Conservation (phyloP, 2,329 filamentous ascomycete genomes). For the Pestalotiopsis sp. region DNA sequence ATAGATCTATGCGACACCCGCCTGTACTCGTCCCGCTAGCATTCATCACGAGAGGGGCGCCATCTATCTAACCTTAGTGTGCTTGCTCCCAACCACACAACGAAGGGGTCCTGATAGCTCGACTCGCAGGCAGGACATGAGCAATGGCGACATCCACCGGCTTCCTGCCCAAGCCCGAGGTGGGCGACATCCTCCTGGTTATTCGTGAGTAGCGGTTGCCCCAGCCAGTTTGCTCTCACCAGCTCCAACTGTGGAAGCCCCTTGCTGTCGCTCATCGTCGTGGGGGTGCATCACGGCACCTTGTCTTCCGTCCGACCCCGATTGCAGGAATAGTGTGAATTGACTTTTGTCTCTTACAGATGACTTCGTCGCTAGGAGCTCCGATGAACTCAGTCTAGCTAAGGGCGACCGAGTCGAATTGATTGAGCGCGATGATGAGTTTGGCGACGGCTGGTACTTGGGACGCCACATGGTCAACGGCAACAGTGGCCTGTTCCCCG, state of each 20-base stretch:
- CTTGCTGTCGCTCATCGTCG: not conserved
- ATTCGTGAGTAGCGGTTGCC: conserved; percentile 64
- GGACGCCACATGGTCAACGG: conserved; percentile 74
- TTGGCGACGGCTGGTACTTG: conserved; percentile 85
- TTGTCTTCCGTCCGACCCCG: not conserved
- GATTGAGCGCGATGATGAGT: conserved; percentile 85
- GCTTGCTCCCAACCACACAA: not conserved
- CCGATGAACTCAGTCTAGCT: conserved; percentile 86
- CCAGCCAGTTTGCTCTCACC: conserved; percentile 1
- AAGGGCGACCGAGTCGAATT: conserved; percentile 86
- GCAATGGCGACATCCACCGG: conserved; percentile 49
- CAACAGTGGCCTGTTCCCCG: conserved; percentile 79
- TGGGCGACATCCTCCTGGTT: conserved; percentile 70
- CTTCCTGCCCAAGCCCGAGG: conserved; percentile 52
- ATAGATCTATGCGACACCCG: conserved; percentile 10
- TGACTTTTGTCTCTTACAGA: conserved; percentile 54
- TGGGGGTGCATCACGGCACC: not conserved
- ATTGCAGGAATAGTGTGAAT: not conserved
- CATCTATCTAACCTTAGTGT: not conserved
- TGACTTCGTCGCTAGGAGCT: conserved; percentile 88
- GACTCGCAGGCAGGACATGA: conserved; percentile 12
- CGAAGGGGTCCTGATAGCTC: not conserved
- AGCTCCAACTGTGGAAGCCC: not conserved
- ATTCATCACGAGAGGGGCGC: not conserved
- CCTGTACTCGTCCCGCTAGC: not conserved